Evolutionary conservation across 1,284 basidiomycete species (phyloP), one percentile per base, ranked within the genome.

Genomic region (Hypsizygus ulmarius): DNA sequence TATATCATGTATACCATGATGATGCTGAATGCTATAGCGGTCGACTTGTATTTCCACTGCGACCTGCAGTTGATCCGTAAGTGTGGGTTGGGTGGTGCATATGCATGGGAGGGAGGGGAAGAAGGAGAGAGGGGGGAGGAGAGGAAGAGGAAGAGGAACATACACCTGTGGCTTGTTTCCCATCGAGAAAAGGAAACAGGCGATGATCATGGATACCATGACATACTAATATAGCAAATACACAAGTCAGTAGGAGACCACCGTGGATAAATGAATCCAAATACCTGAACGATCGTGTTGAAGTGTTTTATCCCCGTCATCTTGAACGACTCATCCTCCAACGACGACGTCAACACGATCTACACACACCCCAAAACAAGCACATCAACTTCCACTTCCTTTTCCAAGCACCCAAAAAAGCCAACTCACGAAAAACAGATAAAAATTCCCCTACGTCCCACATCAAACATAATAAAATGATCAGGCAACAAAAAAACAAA

Each of bases 171-270:
- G 96, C 53, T 93, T 86, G 66, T 98, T 99, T 3, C 97, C 96
- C 90, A 99, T 95, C 0, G 93, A 90, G 65, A 99, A 90, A 14
- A 98, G 76, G 75, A 99, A 97, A 59, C 87, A 90, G 0, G 90
- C 86, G 12, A 95, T 78, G 12, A 97, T 78, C 30, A 93, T 80
- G 2, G 89, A 90, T 2, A 86, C 80, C 75, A 97, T 88, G 27
- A 86, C 69, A 64, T 94, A 97, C 85, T 97, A 21, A 12, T 11
- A 40, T n/a, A 38, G 32, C 18, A 15, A 25, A 25, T 12, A 9
- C 66, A 28, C 47, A 50, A 16, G 49, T 49, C 15, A 55, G 36
- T 44, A 14, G 12, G 10, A 9, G 3, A 34, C 16, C 41, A 42
- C 43, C 41, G 42, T 29, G 39, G 32, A 33, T 38, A 30, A 4